Evolutionary conservation across 805 yeast species (phyloP).

Genomic region (Candida hungchunana): DNA sequence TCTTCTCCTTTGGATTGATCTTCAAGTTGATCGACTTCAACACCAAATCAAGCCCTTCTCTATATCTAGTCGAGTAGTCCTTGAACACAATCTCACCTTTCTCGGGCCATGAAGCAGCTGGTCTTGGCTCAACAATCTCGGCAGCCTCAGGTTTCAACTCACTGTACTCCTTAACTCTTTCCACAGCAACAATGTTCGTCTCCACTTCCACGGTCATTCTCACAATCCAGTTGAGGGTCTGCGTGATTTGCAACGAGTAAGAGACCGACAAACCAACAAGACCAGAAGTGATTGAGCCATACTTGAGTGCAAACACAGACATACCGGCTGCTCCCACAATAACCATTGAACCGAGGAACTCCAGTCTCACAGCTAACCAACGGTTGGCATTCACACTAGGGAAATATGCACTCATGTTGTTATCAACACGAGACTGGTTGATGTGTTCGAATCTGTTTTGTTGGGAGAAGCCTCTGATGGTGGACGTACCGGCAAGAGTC

Average conservation of each 20-base stretch:
- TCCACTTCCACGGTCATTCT: constrained; percentile 99
- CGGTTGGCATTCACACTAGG: constrained; percentile 91
- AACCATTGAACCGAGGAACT: constrained; percentile 83
- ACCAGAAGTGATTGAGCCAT: constrained; percentile 80
- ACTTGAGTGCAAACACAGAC: constrained; percentile 53
- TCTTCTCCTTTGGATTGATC: constrained; percentile 72
- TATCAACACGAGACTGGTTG: constrained; percentile 71
- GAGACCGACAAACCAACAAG: constrained; percentile 90
- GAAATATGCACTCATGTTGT: constrained; percentile 87
- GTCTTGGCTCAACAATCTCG: constrained; percentile 59
- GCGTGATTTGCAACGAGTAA: constrained; percentile 90
- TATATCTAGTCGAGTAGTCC: constrained; percentile 78
- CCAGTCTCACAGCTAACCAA: constrained; percentile 95
- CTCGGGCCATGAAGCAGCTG: constrained; percentile 69
- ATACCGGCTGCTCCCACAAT: constrained; percentile 84
- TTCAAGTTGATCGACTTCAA: constrained; percentile 61
- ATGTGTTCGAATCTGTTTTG: constrained; percentile 56
- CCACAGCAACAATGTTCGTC: constrained; percentile 94
- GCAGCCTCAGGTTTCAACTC: constrained; percentile 84
- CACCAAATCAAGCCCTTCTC: constrained; percentile 77
- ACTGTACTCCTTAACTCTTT: constrained; percentile 87
- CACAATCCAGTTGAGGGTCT: constrained; percentile 93
- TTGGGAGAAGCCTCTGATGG: constrained; percentile 73
- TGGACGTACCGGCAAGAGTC: constrained; percentile 68
- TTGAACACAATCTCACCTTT: constrained; percentile 63